These are phyloP conservation scores for Diutina scorzettiae DNA, from an alignment of 1,139 yeast genomes.

Conservation along the genomic window DNA sequence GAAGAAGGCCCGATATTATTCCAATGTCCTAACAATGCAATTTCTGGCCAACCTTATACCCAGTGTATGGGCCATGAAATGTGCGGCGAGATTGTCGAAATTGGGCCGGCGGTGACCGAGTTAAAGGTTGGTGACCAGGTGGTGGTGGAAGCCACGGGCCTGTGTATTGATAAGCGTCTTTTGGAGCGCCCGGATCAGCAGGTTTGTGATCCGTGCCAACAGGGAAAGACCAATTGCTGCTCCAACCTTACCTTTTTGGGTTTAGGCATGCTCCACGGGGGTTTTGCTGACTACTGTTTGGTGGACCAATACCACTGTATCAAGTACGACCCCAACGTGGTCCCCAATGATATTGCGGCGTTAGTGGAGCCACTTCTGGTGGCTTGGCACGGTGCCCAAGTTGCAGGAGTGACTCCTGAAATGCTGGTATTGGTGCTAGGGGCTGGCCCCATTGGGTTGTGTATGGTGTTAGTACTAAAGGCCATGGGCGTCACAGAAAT, in stretches of 20 bases:
- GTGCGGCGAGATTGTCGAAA: slow-evolving; percentile 1
- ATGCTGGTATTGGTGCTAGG: neutral
- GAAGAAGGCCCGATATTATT: slow-evolving; percentile 4
- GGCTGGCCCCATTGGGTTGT: slow-evolving; percentile 3
- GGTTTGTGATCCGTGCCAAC: neutral
- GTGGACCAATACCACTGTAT: neutral
- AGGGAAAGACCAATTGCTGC: neutral
- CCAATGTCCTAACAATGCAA: neutral
- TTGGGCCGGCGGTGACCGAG: neutral
- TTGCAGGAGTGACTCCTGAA: neutral
- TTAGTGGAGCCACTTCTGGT: neutral
- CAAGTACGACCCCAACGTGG: neutral
- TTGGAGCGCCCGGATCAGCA: neutral
- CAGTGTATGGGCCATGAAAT: slow-evolving; percentile 5
- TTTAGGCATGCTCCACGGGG: neutral
- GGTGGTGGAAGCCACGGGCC: slow-evolving; percentile 4
- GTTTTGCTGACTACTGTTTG: slow-evolving; percentile 3
- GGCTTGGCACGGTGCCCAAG: neutral
- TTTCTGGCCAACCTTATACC: neutral
- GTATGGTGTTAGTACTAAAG: neutral
- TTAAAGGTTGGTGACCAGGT: neutral
- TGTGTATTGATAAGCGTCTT: neutral
- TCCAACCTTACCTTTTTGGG: neutral
- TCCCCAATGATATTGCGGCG: slow-evolving; percentile 3
- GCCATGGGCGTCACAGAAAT: neutral